These are phyloP conservation scores for Botrytis paeoniae DNA, from an alignment of 2,329 filamentous ascomycete species.

Conservation along the genomic window DNA sequence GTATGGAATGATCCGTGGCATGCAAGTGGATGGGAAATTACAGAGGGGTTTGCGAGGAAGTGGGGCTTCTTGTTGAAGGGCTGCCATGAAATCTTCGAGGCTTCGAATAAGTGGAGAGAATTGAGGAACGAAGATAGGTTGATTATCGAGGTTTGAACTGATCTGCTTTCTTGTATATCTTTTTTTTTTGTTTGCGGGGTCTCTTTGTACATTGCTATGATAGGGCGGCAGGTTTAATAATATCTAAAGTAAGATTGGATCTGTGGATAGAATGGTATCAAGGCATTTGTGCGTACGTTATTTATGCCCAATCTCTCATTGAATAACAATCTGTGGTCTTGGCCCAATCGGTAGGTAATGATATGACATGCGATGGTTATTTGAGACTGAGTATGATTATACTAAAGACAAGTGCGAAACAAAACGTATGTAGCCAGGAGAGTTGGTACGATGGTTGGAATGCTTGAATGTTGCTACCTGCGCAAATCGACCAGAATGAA, in stretches of 20 bases:
- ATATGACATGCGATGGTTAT: not conserved
- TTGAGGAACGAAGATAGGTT: conserved; percentile 36
- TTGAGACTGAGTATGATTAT: not conserved
- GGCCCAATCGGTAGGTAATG: not conserved
- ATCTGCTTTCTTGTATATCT: not conserved
- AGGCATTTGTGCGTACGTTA: not conserved
- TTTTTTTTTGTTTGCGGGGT: too few species aligned
- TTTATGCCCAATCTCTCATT: not conserved
- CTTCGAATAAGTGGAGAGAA: conserved; percentile 41
- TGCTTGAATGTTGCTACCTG: not conserved
- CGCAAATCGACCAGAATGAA: not conserved
- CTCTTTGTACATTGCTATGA: not conserved
- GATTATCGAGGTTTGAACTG: not conserved
- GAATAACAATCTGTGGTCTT: not conserved
- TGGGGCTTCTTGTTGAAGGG: conserved; percentile 39
- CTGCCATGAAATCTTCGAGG: conserved; percentile 32
- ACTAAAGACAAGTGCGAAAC: not conserved
- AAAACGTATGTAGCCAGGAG: not conserved
- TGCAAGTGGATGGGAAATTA: conserved; percentile 43
- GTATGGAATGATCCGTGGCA: conserved; percentile 45
- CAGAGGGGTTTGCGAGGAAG: conserved; percentile 42
- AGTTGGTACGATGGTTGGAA: not conserved
- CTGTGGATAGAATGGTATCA: not conserved
- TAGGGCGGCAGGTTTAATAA: not conserved
- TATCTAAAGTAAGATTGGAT: not conserved